These are phyloP conservation scores for Arthrobotrys megalospora DNA, from an alignment of 2,329 filamentous ascomycete genomes.

Conservation along the genomic window DNA sequence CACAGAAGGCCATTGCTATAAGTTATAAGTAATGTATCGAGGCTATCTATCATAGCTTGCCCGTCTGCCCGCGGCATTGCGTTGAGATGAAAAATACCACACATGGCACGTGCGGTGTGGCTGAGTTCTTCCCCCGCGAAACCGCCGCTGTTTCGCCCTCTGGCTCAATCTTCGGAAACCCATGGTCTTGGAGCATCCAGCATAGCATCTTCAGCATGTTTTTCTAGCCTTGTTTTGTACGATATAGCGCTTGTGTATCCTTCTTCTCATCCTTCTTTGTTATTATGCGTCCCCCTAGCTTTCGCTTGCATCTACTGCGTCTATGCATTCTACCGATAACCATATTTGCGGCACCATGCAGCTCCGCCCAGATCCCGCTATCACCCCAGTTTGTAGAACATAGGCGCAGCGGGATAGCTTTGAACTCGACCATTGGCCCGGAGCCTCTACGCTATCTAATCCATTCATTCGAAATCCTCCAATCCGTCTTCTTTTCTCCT, in stretches of 20 bases:
- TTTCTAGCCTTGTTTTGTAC: constrained; percentile 29
- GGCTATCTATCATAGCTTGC: too few species aligned
- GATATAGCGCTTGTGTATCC: constrained; percentile 14
- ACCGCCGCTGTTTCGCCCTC: constrained; percentile 1
- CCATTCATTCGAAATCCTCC: constrained; percentile 78
- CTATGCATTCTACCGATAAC: constrained; percentile 33
- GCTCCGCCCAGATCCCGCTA: constrained; percentile 26
- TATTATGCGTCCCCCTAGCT: constrained; percentile 26
- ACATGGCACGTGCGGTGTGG: constrained; percentile 11
- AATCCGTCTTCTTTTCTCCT: constrained; percentile 81
- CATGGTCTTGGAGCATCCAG: neutral
- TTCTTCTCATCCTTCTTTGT: constrained; percentile 4
- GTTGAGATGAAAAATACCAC: constrained; percentile 30
- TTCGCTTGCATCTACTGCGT: constrained; percentile 27
- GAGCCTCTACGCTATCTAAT: constrained; percentile 51
- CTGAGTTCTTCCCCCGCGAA: constrained; percentile 23
- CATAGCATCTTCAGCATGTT: constrained; percentile 7
- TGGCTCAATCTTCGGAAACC: neutral
- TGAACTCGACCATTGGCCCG: constrained; percentile 43
- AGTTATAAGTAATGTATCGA: too few species aligned
- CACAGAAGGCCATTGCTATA: too few species aligned
- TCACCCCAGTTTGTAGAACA: constrained; percentile 17
- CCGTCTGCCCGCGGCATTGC: neutral
- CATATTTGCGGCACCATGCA: constrained; percentile 5
- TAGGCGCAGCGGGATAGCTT: constrained; percentile 38